Base-by-base conservation (phyloP, 768 basidiomycete genomes). In the Trametes cubensis region DNA sequence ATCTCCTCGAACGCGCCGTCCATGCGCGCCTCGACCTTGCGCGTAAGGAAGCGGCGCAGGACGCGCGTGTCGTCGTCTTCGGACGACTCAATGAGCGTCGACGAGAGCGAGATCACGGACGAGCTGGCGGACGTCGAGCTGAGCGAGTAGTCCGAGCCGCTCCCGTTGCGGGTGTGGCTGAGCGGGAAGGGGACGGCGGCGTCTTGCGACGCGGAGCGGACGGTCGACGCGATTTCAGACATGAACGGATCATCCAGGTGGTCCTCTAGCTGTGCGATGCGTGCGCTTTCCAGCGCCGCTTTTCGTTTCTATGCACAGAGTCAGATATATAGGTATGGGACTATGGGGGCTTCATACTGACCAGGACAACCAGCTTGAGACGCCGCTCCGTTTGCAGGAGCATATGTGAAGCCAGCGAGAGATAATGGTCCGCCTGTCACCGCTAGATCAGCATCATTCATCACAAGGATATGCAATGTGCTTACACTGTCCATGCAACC, bases 41-140 rank as follows among this genome's bases (percentile, higher is more conserved):
- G 81, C 42, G 85, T 72, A 21, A 90, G 67, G n/a, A 92, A 71
- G 18, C 87, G 79, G 15, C 87, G 86, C 39, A 89, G 76, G 26
- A 80, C 78, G 39, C 82, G 81, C 13, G 79, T 81, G 62, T 90
- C 90, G 50, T 89, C 88, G 45, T 87, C 84, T 58, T 88, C 88
- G 63, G 85, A 34, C 10, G 34, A 85, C 49, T 82, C 82, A 1
- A 80, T 80, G 3, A 83, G 65, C 0, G 83, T 83, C 4, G 77
- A 78, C 6, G 82, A 76, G 30, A 84, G 69, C 3, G 87, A 84
- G n/a, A 77, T 60, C 39, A 71, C 63, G 26, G 77, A 76, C n/a
- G 77, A 74, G 50, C 75, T 65, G 34, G 75, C 67, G 14, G 76
- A 73, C 6, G 51, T 11, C 2, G 59, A 61, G 28, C 38, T 21